A percentile compares a stretch with the other conserved stretches of the same genome.
These are phyloP conservation scores for Juncus inflexus DNA, from an alignment of 176 grass and related monocot genomes.

Conservation along the genomic window DNA sequence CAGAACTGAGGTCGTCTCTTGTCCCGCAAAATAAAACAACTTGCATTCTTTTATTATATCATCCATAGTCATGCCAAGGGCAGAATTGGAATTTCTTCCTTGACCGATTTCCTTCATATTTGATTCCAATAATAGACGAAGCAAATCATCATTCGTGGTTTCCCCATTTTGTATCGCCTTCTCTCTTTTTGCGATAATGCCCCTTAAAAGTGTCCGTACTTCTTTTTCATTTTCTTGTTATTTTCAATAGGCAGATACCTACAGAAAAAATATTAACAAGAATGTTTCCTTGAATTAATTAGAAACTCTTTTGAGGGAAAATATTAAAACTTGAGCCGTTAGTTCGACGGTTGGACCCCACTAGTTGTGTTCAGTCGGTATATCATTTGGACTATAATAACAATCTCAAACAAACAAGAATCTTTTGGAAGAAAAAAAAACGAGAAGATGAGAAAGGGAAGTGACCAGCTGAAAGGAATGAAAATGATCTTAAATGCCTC, in stretches of 20 bases:
- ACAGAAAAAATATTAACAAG: not conserved
- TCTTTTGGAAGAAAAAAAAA: not conserved
- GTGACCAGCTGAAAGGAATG: conserved; percentile 5
- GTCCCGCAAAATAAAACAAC: conserved; percentile 1
- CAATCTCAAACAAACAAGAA: not conserved
- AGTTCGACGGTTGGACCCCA: not conserved
- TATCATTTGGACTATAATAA: no score
- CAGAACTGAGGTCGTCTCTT: conserved; percentile 70
- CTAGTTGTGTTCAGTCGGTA: not conserved
- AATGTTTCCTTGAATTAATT: not conserved
- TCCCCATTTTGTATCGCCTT: no score
- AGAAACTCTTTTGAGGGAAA: no score
- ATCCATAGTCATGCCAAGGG: no score
- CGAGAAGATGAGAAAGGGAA: conserved; percentile 14
- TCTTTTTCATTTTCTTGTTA: conserved; percentile 8
- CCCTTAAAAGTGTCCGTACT: no score
- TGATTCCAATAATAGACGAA: no score
- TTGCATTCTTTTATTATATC: no score
- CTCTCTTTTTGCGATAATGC: no score
- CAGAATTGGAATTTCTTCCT: no score
- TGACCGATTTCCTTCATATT: no score
- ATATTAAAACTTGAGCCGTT: not conserved
- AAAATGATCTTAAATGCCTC: conserved; percentile 24
- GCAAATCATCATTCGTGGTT: no score
- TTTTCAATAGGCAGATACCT: conserved; percentile 64